Evolutionary conservation across 2,329 filamentous ascomycete genomes (phyloP).

Genomic region (Xylariaceae sp.): DNA sequence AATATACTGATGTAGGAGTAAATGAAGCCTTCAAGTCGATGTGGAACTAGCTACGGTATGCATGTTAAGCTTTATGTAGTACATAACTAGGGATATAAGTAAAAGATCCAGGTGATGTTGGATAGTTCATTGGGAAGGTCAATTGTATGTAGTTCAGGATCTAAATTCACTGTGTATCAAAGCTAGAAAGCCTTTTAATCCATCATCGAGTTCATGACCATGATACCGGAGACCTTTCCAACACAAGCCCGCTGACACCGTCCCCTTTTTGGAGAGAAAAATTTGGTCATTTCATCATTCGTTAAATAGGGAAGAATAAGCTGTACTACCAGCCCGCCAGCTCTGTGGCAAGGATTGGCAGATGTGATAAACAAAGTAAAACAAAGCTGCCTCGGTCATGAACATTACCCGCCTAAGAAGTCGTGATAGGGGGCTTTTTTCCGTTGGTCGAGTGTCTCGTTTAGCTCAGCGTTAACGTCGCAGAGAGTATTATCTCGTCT

Average conservation of each 20-base stretch:
- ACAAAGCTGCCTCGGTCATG: constrained; percentile 41
- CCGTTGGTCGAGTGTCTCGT: constrained; percentile 42
- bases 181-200: constrained; percentile 48
- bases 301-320: constrained; percentile 41
- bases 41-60: too few species aligned
- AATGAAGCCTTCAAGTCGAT: too few species aligned
- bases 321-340: constrained; percentile 39
- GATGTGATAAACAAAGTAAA: constrained; percentile 40
- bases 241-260: constrained; percentile 46
- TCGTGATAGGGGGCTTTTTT: constrained; percentile 41
- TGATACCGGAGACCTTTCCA: constrained; percentile 48
- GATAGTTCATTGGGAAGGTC: too few species aligned
- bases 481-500: constrained; percentile 33
- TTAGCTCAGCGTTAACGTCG: constrained; percentile 38
- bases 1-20: too few species aligned
- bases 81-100: too few species aligned
- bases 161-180: constrained; percentile 45
- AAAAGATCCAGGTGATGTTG: neutral
- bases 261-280: constrained; percentile 46
- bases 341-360: constrained; percentile 27
- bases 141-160: constrained; percentile 36
- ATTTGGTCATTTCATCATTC: constrained; percentile 44
- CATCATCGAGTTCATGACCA: constrained; percentile 47
- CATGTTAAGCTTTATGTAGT: too few species aligned
- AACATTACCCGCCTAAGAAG: constrained; percentile 42